phyloP scores from a whole-genome alignment of 1,284 basidiomycete species.

The Mycosarcoma maydis region DNA sequence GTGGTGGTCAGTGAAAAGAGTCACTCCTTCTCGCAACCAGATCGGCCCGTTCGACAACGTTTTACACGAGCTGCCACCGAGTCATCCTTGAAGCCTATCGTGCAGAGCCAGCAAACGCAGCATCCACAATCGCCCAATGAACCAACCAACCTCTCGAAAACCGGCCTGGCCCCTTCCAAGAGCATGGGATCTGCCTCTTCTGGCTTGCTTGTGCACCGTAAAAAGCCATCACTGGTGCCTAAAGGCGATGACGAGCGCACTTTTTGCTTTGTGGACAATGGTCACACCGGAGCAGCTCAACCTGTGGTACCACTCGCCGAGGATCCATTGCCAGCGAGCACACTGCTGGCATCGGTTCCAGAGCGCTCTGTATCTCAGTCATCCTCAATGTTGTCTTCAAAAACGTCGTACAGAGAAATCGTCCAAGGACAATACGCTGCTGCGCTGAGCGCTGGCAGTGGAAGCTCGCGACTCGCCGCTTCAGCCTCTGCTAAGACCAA shows the following conservation, averaged over 20 bases:
- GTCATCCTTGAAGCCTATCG: constrained; percentile 11
- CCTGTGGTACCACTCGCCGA: constrained; percentile 2
- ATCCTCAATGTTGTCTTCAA: constrained; percentile 2
- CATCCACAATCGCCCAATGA: not conserved
- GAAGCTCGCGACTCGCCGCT: not conserved
- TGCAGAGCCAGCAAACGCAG: constrained; percentile 3
- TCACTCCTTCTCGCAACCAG: constrained; percentile 25
- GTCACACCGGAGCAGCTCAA: constrained; percentile 7
- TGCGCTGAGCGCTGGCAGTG: not conserved
- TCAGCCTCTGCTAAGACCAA: not conserved
- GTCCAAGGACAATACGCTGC: constrained; percentile 11
- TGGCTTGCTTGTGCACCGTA: constrained; percentile 5
- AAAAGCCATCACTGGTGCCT: constrained; percentile 26
- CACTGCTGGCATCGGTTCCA: not conserved
- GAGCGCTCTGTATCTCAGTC: not conserved
- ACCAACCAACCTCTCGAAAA: not conserved
- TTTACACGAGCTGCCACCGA: constrained; percentile 29
- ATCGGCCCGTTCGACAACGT: constrained; percentile 18
- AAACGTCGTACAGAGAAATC: constrained; percentile 11
- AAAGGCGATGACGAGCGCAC: constrained; percentile 37
- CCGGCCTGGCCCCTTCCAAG: constrained; percentile 8
- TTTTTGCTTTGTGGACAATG: constrained; percentile 34
- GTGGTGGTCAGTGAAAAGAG: constrained; percentile 8
- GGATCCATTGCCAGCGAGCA: constrained; percentile 5
- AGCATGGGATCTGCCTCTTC: constrained; percentile 6